phyloP scores from a whole-genome alignment of 2,329 filamentous ascomycete genomes.

The Botrytis medusae region DNA sequence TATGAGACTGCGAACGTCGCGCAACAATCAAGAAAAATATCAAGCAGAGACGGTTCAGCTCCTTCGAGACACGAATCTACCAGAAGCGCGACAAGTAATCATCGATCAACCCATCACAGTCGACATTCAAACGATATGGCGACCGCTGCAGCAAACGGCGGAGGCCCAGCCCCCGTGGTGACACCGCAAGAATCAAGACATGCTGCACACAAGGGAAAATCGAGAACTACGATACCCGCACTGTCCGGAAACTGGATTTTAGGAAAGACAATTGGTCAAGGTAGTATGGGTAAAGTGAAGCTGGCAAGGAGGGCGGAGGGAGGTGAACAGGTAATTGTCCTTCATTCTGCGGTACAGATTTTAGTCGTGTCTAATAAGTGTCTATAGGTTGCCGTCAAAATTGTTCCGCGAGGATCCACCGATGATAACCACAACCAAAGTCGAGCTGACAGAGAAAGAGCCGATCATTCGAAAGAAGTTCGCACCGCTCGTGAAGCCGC shows the following conservation, averaged over 20 bases:
- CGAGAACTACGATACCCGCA: conserved; percentile 82
- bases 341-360: not conserved
- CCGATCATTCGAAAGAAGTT: conserved; percentile 95
- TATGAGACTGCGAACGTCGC: conserved; percentile 70
- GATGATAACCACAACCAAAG: conserved; percentile 71
- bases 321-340: conserved; percentile 73
- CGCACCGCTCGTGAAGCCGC: conserved; percentile 92
- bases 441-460: conserved; percentile 75
- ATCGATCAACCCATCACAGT: conserved; percentile 40
- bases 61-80: conserved; percentile 34
- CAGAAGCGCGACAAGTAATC: conserved; percentile 43
- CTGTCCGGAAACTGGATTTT: conserved; percentile 91
- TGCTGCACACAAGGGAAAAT: conserved; percentile 52
- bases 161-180: conserved; percentile 52
- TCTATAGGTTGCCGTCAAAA: conserved; percentile 87
- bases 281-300: conserved; percentile 99
- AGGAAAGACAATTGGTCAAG: conserved; percentile 94
- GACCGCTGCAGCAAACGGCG: conserved; percentile 53
- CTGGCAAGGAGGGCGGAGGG: conserved; percentile 87
- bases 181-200: conserved; percentile 50
- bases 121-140: conserved; percentile 46
- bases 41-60: conserved; percentile 36
- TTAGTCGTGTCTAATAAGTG: conserved; percentile 27
- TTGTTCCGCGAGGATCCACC: conserved; percentile 85
- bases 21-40: conserved; percentile 36